phyloP scores from a whole-genome alignment of 2,329 filamentous ascomycete species.

The Hypocreales sp. region DNA sequence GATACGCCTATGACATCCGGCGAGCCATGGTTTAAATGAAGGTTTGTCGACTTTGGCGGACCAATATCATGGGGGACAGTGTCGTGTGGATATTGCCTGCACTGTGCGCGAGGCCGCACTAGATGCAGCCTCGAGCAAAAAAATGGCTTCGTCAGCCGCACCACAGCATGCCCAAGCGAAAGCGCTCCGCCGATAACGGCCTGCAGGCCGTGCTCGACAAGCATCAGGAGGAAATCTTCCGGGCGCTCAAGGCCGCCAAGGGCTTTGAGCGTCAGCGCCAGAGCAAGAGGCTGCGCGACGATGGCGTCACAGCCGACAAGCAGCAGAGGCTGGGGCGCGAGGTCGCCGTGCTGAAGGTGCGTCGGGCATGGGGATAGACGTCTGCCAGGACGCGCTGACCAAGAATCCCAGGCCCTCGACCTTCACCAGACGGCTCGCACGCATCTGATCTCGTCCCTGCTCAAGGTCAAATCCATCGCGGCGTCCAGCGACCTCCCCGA shows the following conservation, averaged over 20 bases:
- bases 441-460: constrained; percentile 37
- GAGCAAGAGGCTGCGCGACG: constrained; percentile 39
- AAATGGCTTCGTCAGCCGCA: too few species aligned
- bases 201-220: constrained; percentile 36
- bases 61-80: too few species aligned
- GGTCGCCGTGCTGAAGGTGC: constrained; percentile 36
- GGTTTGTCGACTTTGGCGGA: too few species aligned
- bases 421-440: constrained; percentile 40
- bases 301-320: constrained; percentile 29
- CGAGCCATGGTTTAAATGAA: too few species aligned
- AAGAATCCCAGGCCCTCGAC: constrained; percentile 42
- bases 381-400: too few species aligned
- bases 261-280: constrained; percentile 68
- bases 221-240: constrained; percentile 43
- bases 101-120: too few species aligned
- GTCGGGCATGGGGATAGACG: too few species aligned
- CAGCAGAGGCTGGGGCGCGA: constrained; percentile 47
- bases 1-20: too few species aligned
- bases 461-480: constrained; percentile 37
- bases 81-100: too few species aligned
- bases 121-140: too few species aligned
- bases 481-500: constrained; percentile 33
- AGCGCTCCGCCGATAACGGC: constrained; percentile 28
- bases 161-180: constrained; percentile 39
- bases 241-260: constrained; percentile 57